Base-by-base conservation (phyloP, 1,284 basidiomycete species). In the Dichomitus squalens region DNA sequence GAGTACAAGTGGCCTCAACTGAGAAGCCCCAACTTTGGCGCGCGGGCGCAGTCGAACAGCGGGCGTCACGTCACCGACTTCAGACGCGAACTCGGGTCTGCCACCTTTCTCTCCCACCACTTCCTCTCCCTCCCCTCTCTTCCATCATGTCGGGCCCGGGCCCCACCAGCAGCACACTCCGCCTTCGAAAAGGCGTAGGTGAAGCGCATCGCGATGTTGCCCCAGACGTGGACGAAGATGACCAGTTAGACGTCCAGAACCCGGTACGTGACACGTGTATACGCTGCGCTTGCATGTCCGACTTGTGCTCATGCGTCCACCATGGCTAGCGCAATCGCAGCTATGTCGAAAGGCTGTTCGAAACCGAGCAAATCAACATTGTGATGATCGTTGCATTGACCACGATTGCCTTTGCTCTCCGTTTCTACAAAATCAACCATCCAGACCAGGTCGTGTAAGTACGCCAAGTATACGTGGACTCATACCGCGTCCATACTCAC, bases 391-490 rank as follows among this genome's bases (percentile, higher is more conserved):
- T 76, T 52, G 68, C 80, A 14, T 78, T 96, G 53, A 94, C 93
- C 18, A 76, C 81, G 2, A 70, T 93, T 38, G 90, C 93, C 12
- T 90, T 94, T 70, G 83, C 85, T 20, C 73, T 96, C 55, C 86
- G 95, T 48, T 96, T 98, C 78, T 95, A 91, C 79, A 92, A 94
- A 78, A 95, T 98, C 75, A 91, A 90, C 71, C 88, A 94, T 71
- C 95, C 95, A 39, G 90, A 94, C 76, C 88, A 94, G 78, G 95
- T 98, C 61, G 96, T 97, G 93, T 95, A 73, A 71, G 93, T 81
- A 33, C 49, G n/a, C 11, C 27, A 31, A 23, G 36, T 31, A 53
- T 49, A 56, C 35, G 39, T 53, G 49, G 11, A 11, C 29, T 31
- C 54, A 36, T 60, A 33, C 18, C 54, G 47, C 58, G 38, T 44